phyloP scores from a whole-genome alignment of 1,284 basidiomycete genomes.

The Sphaerobolus stellatus region DNA sequence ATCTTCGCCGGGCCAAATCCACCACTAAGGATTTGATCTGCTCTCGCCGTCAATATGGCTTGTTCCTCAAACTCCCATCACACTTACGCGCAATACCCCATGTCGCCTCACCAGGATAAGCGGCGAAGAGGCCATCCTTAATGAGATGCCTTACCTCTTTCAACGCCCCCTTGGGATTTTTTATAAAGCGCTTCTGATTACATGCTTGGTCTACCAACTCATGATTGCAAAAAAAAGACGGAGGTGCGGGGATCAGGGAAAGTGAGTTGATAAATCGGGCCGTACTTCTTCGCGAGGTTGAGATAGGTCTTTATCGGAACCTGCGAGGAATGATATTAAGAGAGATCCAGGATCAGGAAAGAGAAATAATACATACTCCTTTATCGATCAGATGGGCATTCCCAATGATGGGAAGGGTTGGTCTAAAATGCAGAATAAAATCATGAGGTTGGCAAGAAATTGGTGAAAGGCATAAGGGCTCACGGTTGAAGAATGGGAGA shows the following conservation, averaged over 20 bases:
- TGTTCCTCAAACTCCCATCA: too few relatives aligned
- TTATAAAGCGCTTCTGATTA: slow-evolving; percentile 48
- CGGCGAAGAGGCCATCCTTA: slow-evolving; percentile 49
- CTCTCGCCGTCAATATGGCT: too few relatives aligned
- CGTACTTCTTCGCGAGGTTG: slow-evolving; percentile 46
- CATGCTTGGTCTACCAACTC: slow-evolving; percentile 43
- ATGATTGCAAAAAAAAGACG: slow-evolving; percentile 36
- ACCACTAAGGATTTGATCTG: slow-evolving; percentile 55
- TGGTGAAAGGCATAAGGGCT: background rate
- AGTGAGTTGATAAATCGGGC: slow-evolving; percentile 46
- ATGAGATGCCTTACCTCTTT: slow-evolving; percentile 41
- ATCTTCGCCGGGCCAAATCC: slow-evolving; percentile 49
- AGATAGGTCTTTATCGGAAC: slow-evolving; percentile 33
- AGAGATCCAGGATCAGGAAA: background rate
- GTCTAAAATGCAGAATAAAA: slow-evolving; percentile 17
- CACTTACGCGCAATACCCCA: slow-evolving; percentile 49
- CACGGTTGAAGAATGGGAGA: slow-evolving; percentile 40
- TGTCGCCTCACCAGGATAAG: slow-evolving; percentile 44
- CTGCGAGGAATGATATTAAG: background rate
- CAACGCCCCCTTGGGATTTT: slow-evolving; percentile 37
- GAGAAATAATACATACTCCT: slow-evolving; percentile 28
- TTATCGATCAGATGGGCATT: slow-evolving; percentile 38
- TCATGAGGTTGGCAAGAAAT: background rate
- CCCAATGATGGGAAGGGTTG: slow-evolving; percentile 45
- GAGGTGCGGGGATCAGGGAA: slow-evolving; percentile 35